Evolutionary conservation across 2,329 filamentous ascomycete genomes (phyloP).

Genomic region (Curvularia verruculosa): DNA sequence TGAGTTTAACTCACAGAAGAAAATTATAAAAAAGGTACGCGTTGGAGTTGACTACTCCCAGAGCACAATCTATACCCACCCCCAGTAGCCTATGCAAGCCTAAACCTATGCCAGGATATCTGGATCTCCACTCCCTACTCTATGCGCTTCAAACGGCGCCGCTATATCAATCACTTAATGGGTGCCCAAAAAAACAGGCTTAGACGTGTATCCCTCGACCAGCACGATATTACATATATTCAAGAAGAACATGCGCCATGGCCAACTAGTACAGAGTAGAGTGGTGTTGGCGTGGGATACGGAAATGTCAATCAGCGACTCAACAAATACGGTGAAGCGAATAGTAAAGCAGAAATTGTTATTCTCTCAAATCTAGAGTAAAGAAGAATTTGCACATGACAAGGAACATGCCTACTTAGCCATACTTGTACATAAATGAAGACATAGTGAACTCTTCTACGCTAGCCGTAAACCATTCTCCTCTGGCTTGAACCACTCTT

Average conservation of each 20-base stretch:
- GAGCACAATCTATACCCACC: no score
- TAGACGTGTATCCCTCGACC: not conserved
- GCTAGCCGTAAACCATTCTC: conserved; percentile 45
- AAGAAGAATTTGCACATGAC: not conserved
- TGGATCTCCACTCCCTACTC: not conserved
- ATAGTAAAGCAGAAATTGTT: not conserved
- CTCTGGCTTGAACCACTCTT: conserved; percentile 57
- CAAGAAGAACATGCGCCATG: not conserved
- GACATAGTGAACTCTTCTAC: not conserved
- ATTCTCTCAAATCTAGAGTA: not conserved
- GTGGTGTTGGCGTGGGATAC: not conserved
- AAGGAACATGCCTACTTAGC: not conserved
- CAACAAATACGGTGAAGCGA: not conserved
- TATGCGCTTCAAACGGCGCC: not conserved
- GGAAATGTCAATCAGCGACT: not conserved
- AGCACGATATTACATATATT: not conserved
- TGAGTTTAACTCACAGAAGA: no score
- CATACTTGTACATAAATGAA: not conserved
- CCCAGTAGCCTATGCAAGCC: no score
- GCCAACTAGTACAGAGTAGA: not conserved
- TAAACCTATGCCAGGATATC: not conserved
- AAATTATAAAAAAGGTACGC: no score
- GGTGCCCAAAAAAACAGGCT: not conserved
- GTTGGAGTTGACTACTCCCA: no score
- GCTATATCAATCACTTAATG: not conserved